Evolutionary conservation across 2,329 filamentous ascomycete genomes (phyloP), one percentile per base, ranked within the genome.

Genomic region (Penicillium freii): DNA sequence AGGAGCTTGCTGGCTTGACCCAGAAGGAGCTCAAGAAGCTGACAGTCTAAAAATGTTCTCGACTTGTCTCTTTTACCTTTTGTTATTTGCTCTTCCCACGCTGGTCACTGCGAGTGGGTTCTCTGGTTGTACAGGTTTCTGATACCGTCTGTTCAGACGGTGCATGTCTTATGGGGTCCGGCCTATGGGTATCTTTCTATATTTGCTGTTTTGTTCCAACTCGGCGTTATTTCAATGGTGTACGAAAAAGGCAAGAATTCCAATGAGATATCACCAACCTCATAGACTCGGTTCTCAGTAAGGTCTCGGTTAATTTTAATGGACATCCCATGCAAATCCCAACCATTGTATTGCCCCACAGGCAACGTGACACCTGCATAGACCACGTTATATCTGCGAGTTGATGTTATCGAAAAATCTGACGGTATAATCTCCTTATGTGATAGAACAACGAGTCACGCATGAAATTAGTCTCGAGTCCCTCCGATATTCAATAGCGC

Each of bases 21-120:
- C 69, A 80, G 64, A 86, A 86, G 78, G 82, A 86, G 70, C 76
- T 75, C 48, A 79, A 82, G 74, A 79, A 77, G 60, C 81, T 86
- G 56, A 82, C 79, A 74, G 78, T 86, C 65, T 80, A 71, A 67
- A 63, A 61, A 54, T 50, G 52, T 46, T 50, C 51, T 57, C 56
- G 60, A 44, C 51, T 64, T 60, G 54, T 62, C 60, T 56, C 54
- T 65, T 60, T 64, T 51, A 43, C 60, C 52, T 62, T 64, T 55
- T 59, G 49, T 57, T 57, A 39, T 57, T 53, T 63, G 62, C 62
- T 61, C 47, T 62, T 58, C 57, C 57, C 62, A 60, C 56, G 48
- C 60, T 66, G 55, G 57, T 66, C 57, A 49, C 58, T 66, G 64
- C 66, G 65, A 59, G 68, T 67, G 64, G 66, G 67, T 61, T 69